Evolutionary conservation across 768 basidiomycete genomes (phyloP).

Genomic region (Rhodosporidiobolus odoratus): DNA sequence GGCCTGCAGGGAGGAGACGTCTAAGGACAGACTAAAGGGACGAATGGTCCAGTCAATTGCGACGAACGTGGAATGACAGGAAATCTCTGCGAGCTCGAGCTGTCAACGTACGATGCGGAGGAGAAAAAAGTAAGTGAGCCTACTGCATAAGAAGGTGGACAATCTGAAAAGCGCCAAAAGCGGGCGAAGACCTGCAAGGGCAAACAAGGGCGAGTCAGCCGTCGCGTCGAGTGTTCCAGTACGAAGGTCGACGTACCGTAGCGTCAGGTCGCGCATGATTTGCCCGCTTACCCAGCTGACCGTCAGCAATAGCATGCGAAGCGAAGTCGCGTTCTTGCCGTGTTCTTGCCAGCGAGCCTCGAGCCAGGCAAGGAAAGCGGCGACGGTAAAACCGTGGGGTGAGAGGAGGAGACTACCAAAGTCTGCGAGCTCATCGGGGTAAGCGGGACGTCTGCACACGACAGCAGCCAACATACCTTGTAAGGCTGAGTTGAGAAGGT

Average conservation of each 20-base stretch:
- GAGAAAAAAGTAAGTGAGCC: not conserved
- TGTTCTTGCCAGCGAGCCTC: conserved; percentile 3
- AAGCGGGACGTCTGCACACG: conserved; percentile 43
- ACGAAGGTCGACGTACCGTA: conserved; percentile 43
- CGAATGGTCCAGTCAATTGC: no score
- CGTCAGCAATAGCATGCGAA: conserved; percentile 76
- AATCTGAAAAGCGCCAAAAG: conserved; percentile 84
- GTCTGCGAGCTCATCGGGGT: not conserved
- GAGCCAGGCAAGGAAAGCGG: conserved; percentile 84
- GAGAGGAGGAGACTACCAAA: conserved; percentile 48
- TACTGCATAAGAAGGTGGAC: conserved; percentile 44
- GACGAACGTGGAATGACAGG: not conserved
- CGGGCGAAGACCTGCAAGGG: not conserved
- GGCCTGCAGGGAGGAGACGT: not conserved
- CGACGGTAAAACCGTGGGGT: conserved; percentile 71
- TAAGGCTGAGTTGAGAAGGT: conserved; percentile 75
- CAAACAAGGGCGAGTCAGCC: conserved; percentile 8
- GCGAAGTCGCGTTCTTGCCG: conserved; percentile 80
- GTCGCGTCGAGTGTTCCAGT: not conserved
- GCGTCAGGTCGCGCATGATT: conserved; percentile 80
- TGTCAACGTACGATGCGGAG: not conserved
- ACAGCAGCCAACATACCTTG: conserved; percentile 57
- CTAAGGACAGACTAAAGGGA: not conserved
- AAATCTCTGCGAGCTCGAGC: not conserved
- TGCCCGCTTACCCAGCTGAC: conserved; percentile 92